phyloP scores from a whole-genome alignment of 2,329 filamentous ascomycete genomes.

The Leptographium galeiforme region DNA sequence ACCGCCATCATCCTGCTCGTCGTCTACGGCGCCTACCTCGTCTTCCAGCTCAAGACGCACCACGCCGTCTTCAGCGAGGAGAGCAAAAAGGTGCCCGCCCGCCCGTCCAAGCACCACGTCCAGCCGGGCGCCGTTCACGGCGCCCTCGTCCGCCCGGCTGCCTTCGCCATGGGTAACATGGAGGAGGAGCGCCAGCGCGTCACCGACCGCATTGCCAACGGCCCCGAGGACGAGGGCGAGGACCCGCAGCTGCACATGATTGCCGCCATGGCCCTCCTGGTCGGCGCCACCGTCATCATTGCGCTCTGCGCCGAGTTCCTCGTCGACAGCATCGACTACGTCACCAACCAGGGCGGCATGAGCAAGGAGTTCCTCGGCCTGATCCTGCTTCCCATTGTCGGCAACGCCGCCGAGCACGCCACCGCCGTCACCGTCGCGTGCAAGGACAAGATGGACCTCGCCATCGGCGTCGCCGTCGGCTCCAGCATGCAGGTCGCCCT shows the following conservation, averaged over 20 bases:
- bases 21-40: conserved; percentile 71
- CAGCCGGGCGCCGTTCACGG: conserved; percentile 23
- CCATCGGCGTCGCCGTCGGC: conserved; percentile 68
- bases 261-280: conserved; percentile 60
- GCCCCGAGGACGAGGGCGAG: conserved; percentile 53
- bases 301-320: conserved; percentile 68
- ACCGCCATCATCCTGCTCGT: conserved; percentile 69
- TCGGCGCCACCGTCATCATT: conserved; percentile 62
- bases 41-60: conserved; percentile 88
- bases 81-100: conserved; percentile 61
- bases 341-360: conserved; percentile 43
- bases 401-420: conserved; percentile 68
- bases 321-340: conserved; percentile 54
- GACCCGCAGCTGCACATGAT: conserved; percentile 59
- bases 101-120: conserved; percentile 25
- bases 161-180: conserved; percentile 18
- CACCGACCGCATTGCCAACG: conserved; percentile 14
- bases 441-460: conserved; percentile 77
- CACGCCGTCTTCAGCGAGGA: conserved; percentile 65
- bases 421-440: conserved; percentile 67
- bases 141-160: conserved; percentile 26
- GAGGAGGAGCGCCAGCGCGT: conserved; percentile 19
- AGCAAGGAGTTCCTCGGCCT: conserved; percentile 63
- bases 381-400: conserved; percentile 66
- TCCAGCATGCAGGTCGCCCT: conserved; percentile 71